phyloP scores from a whole-genome alignment of 129 eudicot species.

The Chrysanthemum makinoi region DNA sequence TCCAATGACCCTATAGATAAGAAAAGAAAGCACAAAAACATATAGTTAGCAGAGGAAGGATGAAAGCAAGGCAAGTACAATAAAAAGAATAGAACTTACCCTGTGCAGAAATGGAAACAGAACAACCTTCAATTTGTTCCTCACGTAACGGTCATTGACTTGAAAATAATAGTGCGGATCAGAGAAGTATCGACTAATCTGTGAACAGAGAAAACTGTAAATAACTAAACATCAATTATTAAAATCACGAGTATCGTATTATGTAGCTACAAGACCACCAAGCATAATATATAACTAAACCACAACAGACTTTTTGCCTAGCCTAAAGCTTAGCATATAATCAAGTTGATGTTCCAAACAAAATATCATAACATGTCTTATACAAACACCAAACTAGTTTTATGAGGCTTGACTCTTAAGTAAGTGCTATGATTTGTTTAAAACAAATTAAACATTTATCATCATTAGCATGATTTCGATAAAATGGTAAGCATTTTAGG shows the following conservation, averaged over 20 bases:
- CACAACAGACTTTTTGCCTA: neutral
- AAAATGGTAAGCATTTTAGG: neutral
- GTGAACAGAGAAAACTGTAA: constrained; percentile 16
- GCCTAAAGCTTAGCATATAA: constrained; percentile 9
- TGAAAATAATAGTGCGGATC: constrained; percentile 74
- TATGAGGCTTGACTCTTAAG: too few species aligned
- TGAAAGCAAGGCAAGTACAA: neutral
- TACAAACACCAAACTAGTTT: neutral
- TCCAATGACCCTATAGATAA: constrained; percentile 59
- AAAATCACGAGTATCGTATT: constrained; percentile 1
- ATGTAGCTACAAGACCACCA: too few species aligned
- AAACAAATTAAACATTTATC: too few species aligned
- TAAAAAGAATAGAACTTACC: constrained; percentile 35
- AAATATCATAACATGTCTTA: neutral
- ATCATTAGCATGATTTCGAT: too few species aligned
- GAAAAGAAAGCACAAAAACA: neutral
- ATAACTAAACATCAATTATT: constrained; percentile 9
- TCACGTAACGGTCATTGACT: constrained; percentile 68
- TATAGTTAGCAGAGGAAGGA: neutral
- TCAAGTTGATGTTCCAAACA: constrained; percentile 12
- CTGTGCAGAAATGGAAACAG: constrained; percentile 65
- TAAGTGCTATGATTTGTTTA: too few species aligned
- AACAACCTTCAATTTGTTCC: constrained; percentile 67
- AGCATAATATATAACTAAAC: neutral
- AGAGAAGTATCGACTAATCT: constrained; percentile 70